These are phyloP conservation scores for Apophysomyces ossiformis DNA, from an alignment of 371 early-diverging fungal species.

Conservation along the genomic window DNA sequence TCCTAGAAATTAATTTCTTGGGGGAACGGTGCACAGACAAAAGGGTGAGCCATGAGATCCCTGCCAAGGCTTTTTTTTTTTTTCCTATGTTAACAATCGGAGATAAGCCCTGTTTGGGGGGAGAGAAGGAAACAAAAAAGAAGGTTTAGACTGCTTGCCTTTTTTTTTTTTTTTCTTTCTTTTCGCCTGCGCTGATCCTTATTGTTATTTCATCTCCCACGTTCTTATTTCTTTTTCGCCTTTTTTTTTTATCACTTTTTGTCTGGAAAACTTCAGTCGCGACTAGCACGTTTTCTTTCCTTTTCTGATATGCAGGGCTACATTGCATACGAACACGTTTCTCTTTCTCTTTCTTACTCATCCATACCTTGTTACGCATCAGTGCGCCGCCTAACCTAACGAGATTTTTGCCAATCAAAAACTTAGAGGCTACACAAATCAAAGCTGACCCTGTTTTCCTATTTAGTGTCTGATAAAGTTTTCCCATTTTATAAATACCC, in stretches of 20 bases:
- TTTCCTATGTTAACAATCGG: neutral
- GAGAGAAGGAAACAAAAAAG: neutral
- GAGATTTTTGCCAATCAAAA: neutral
- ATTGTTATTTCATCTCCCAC: slow-evolving; percentile 2
- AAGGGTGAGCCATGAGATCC: neutral
- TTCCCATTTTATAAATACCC: slow-evolving; percentile 16
- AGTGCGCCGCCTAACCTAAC: slow-evolving; percentile 26
- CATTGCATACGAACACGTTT: slow-evolving; percentile 19
- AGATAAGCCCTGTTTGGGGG: neutral
- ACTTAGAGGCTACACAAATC: slow-evolving; percentile 11
- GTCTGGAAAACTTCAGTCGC: neutral
- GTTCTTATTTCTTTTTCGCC: slow-evolving; percentile 12
- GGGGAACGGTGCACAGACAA: slow-evolving; percentile 4
- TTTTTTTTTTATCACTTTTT: slow-evolving; percentile 11
- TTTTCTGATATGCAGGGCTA: slow-evolving; percentile 26
- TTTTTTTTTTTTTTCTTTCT: too few species aligned
- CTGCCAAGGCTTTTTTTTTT: neutral
- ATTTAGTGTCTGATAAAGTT: neutral
- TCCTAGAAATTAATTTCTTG: neutral
- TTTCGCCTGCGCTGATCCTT: neutral
- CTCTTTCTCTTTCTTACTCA: slow-evolving; percentile 6
- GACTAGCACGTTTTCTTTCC: slow-evolving; percentile 23
- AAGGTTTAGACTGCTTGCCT: neutral
- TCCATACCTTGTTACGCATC: slow-evolving; percentile 24
- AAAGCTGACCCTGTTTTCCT: neutral